Evolutionary conservation across 495 filamentous ascomycete species (phyloP), one percentile per base, ranked within the genome.

Genomic region (Hapsidospora chrysogenum): DNA sequence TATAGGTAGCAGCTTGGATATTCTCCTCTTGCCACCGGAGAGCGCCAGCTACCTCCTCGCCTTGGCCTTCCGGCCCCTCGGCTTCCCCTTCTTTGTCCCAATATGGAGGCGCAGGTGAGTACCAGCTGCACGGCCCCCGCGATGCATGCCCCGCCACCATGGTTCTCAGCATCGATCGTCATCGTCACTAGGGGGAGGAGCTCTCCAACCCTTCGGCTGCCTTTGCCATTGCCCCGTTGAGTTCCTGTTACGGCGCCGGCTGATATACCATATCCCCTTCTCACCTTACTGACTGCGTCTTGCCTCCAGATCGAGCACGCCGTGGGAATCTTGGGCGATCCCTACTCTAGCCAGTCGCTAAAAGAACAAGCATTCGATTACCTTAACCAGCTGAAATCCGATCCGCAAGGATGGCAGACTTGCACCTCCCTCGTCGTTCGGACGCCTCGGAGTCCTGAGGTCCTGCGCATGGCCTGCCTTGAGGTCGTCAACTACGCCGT

Each of bases 401-500:
- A 92, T 46, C 69, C 80, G 34, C 67, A 76, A 41, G 84, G 73
- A 53, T 89, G 85, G 79, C 82, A 87, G 50, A 70, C 79, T 45
- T 92, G 87, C 64, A 70, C 86, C 29, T 50, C 67, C 14, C 74
- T 99, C 41, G 94, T 95, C 58, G 77, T 74, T 15, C 72, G 83
- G 51, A 68, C 66, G n/a, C 82, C 84, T n/a, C 74, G 66, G 40
- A 56, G 76, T 43, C 72, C 77, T 37, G 85, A 95, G 35, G 68
- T 94, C 33, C 78, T 93, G 31, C 81, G 89, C 15, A 74, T 86
- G 50, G 75, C 85, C 22, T 81, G 76, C 33, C 68, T 99, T 37
- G 89, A 99, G 47, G 70, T 96, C 29, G 66, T 96, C 49, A 94
- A 92, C 54, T 84, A 82, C 57, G 80, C 85, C 27, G 74, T 94